Base-by-base conservation (phyloP, 176 grass and related monocot species). In the Eragrostis curvula region DNA sequence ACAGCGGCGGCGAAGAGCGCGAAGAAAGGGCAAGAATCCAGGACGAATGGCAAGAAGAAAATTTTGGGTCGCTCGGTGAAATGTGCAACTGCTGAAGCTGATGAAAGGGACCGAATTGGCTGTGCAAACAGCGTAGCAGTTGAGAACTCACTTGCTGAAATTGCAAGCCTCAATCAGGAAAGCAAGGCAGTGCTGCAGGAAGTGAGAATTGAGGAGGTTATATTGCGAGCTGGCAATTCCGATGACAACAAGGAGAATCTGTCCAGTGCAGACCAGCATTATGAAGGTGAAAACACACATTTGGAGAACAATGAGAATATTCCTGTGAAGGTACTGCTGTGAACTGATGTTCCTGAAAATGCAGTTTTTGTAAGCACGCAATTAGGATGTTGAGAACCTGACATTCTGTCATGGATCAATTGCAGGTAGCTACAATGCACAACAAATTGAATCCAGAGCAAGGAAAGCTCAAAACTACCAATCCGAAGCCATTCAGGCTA, bases 401-500 rank as follows among this genome's bases (percentile, higher is more conserved):
- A 83, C 60, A 82, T 75, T 14, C 20, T 69, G 27, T 24, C 41
- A 55, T 48, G 77, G n/a, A 28, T 43, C 32, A 67, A 60, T 21
- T 82, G 73, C 71, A 98, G 92, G 81, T 81, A 50, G 23, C 77
- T 28, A 83, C 86, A 75, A 12, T 82, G 67, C 52, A 84, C 52
- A 85, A 13, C 69, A 99, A 92, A 61, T 56, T 82, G 25, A 64
- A 71, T 62, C 13, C 5, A 11, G 88, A 91, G 16, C 80, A 90
- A 72, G 74, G 71, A 56, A 97, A 89, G 81, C 75, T 87, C 36
- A 94, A 85, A 78, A 94, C 91, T 63, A 97, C 96, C 10, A 92
- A 94, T 56, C 96, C 91, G 14, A 94, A 78, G 80, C 96, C 96
- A 84, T 99, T 99, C 70, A 85, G 91, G 69, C 73, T 99, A 13